Base-by-base conservation (phyloP, 768 basidiomycete genomes). In the Mycena latifolia region DNA sequence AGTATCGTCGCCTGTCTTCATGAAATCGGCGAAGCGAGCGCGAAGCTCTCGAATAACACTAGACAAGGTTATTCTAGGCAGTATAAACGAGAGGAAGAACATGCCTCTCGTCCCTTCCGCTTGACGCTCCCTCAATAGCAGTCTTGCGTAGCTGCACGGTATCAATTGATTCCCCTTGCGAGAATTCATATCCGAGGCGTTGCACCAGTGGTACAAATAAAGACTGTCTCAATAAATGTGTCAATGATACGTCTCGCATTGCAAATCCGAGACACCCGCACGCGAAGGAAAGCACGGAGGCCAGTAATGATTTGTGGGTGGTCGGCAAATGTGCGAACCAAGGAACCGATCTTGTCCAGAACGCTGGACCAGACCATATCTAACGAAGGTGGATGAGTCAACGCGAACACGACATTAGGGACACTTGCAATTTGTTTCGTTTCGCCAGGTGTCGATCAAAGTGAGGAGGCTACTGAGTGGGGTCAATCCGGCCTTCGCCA, bases 331-430 rank as follows among this genome's bases (percentile, higher is more conserved):
- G 88, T 85, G 5, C 82, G 84, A 12, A 81, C 73, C 27, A 98
- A 76, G 31, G 78, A 75, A n/a, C 72, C 70, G 48, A 98, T 76
- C 61, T 83, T 88, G 12, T 79, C 78, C 14, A 83, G 77, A 45
- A 95, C 88, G 61, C 88, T 87, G 53, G 85, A 80, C 94, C 94
- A 96, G 17, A 97, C 93, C 62, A 94, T 82, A 77, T 89, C 95
- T 95, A 71, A 20, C 29, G 37, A 43, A n/a, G n/a, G n/a, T n/a
- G 11, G 9, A 48, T 27, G 33, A 53, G 29, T 28, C n/a, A n/a
- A n/a, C n/a, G n/a, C n/a, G n/a, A n/a, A n/a, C n/a, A n/a, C n/a
- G n/a, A n/a, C n/a, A n/a, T n/a, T n/a, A n/a, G n/a, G n/a, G n/a
- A n/a, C n/a, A n/a, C 89, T 74, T 69, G 90, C 93, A 88, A 76